Percentiles rank a stretch among this genome's conserved stretches.
Evolutionary conservation across 176 grass and related monocot species (phyloP).

Genomic region (Triticum aestivum): DNA sequence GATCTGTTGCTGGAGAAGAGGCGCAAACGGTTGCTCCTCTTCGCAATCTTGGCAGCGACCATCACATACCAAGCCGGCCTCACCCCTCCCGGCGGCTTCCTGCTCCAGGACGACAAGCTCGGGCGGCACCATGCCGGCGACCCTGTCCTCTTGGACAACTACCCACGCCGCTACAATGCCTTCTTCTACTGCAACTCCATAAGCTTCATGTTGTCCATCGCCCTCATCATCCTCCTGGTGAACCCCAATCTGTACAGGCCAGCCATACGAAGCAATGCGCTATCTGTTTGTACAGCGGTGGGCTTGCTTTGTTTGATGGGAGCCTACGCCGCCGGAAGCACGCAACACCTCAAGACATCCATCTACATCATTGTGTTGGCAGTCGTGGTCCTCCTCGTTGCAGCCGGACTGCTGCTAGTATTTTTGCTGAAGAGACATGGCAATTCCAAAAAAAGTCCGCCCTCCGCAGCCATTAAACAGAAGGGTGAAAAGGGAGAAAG

Average conservation of each 20-base stretch:
- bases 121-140: background rate
- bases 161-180: background rate
- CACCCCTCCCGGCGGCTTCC: conserved; percentile 27
- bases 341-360: conserved; percentile 16
- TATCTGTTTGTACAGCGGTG: conserved; percentile 29
- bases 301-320: conserved; percentile 36
- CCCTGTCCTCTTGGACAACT: background rate
- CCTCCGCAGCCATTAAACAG: no score
- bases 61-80: conserved; percentile 41
- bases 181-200: conserved; percentile 41
- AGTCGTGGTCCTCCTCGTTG: background rate
- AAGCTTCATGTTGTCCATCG: conserved; percentile 46
- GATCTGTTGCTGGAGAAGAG: background rate
- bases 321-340: conserved; percentile 41
- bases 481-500: no score
- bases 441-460: no score
- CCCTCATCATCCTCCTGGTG: conserved; percentile 46
- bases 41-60: conserved; percentile 14
- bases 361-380: conserved; percentile 30
- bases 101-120: background rate
- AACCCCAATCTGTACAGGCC: conserved; percentile 36
- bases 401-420: background rate
- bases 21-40: background rate
- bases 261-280: conserved; percentile 24
- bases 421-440: background rate